A percentile compares a stretch with the other conserved stretches of the same genome.
Evolutionary conservation across 1,284 basidiomycete species (phyloP).

Genomic region (Tetrapyrgos nigripes): DNA sequence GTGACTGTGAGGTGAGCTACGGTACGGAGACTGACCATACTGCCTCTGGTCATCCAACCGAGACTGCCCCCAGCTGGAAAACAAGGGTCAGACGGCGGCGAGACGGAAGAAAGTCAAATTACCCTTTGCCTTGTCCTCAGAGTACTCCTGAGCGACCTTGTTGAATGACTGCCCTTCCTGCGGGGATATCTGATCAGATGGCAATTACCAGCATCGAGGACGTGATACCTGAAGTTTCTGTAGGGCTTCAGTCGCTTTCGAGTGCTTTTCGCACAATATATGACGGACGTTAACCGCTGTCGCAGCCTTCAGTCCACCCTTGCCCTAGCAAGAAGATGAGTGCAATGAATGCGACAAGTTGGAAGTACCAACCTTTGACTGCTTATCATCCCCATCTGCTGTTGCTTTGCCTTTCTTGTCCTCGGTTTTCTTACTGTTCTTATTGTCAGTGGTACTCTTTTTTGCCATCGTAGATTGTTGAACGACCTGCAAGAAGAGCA

Average conservation of each 20-base stretch:
- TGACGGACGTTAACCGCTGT: slow-evolving; percentile 85
- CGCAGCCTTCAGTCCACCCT: slow-evolving; percentile 63
- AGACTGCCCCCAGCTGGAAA: slow-evolving; percentile 78
- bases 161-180: slow-evolving; percentile 80
- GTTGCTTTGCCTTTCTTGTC: slow-evolving; percentile 17
- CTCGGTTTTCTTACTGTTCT: slow-evolving; percentile 9
- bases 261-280: slow-evolving; percentile 87
- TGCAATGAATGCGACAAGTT: too few species aligned
- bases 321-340: slow-evolving; percentile 8
- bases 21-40: slow-evolving; percentile 61
- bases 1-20: background rate
- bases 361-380: slow-evolving; percentile 13
- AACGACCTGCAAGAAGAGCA: too few species aligned
- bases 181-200: slow-evolving; percentile 8
- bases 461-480: slow-evolving; percentile 16
- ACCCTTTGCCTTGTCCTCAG: slow-evolving; percentile 90
- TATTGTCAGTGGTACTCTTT: slow-evolving; percentile 12
- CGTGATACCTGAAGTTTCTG: slow-evolving; percentile 75
- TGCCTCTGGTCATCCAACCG: slow-evolving; percentile 85
- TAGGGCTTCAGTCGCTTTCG: slow-evolving; percentile 76
- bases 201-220: slow-evolving; percentile 8
- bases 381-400: slow-evolving; percentile 11
- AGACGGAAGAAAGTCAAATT: background rate
- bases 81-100: background rate
- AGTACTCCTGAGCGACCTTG: slow-evolving; percentile 86